phyloP scores from a whole-genome alignment of 2,329 filamentous ascomycete genomes.

The Zymoseptoria crescenta region DNA sequence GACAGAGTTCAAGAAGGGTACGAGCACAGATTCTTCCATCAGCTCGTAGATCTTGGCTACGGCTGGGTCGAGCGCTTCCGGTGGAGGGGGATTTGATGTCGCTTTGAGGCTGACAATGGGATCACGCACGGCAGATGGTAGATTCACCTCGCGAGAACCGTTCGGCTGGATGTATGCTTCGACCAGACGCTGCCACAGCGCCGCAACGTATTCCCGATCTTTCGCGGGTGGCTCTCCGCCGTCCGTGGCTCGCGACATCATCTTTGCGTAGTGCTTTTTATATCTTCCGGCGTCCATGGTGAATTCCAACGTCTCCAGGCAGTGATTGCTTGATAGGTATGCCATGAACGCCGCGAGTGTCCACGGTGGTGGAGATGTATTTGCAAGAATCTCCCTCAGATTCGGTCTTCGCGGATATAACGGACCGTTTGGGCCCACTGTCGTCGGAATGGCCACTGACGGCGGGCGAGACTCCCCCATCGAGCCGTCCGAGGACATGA shows the following conservation, averaged over 20 bases:
- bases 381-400: slow-evolving; percentile 78
- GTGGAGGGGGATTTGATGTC: slow-evolving; percentile 57
- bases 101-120: slow-evolving; percentile 58
- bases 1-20: slow-evolving; percentile 75
- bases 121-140: slow-evolving; percentile 79
- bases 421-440: slow-evolving; percentile 35
- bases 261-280: slow-evolving; percentile 55
- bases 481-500: slow-evolving; percentile 41
- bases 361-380: slow-evolving; percentile 79
- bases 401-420: slow-evolving; percentile 59
- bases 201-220: slow-evolving; percentile 61
- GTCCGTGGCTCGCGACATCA: slow-evolving; percentile 43
- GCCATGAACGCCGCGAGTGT: slow-evolving; percentile 91
- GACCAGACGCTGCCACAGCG: slow-evolving; percentile 80
- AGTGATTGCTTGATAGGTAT: slow-evolving; percentile 94
- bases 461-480: slow-evolving; percentile 36
- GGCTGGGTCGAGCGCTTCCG: slow-evolving; percentile 70
- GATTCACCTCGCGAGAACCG: slow-evolving; percentile 79
- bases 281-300: slow-evolving; percentile 91
- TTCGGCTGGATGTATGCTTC: slow-evolving; percentile 85
- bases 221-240: slow-evolving; percentile 45
- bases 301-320: slow-evolving; percentile 91
- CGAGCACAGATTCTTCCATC: slow-evolving; percentile 93
- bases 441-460: slow-evolving; percentile 43
- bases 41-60: slow-evolving; percentile 86